A percentile compares a stretch with the other conserved stretches of the same genome.
These are phyloP conservation scores for Trichoderma semiorbis DNA, from an alignment of 2,329 filamentous ascomycete genomes.

Conservation along the genomic window DNA sequence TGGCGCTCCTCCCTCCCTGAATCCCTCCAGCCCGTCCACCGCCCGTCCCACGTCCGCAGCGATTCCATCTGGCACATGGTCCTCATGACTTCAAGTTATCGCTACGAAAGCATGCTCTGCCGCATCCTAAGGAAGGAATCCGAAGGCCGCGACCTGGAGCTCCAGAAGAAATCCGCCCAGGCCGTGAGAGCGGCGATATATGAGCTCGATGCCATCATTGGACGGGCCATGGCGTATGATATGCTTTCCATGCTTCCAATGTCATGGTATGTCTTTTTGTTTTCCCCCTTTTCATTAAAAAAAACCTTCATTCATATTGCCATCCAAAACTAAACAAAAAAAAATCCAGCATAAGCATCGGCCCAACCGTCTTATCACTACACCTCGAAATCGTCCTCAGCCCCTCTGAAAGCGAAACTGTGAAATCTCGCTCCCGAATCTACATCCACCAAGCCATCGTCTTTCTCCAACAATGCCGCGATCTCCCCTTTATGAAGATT, in stretches of 20 bases:
- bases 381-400: slow-evolving; percentile 3
- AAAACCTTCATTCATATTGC: background rate
- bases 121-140: background rate
- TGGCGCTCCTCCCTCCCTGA: background rate
- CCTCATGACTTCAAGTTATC: background rate
- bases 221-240: background rate
- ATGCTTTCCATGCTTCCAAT: background rate
- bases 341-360: background rate
- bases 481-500: background rate
- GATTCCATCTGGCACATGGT: background rate
- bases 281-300: background rate
- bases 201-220: background rate
- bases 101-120: background rate
- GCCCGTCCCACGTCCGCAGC: background rate
- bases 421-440: background rate
- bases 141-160: background rate
- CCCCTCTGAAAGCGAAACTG: background rate
- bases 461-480: background rate
- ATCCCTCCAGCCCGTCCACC: background rate
- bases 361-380: background rate
- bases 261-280: background rate
- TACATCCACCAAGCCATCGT: slow-evolving; percentile 7
- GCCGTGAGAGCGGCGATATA: background rate
- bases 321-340: background rate
- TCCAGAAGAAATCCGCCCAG: background rate